phyloP scores from a whole-genome alignment of 805 yeast genomes.

The Ogataea minuta region DNA sequence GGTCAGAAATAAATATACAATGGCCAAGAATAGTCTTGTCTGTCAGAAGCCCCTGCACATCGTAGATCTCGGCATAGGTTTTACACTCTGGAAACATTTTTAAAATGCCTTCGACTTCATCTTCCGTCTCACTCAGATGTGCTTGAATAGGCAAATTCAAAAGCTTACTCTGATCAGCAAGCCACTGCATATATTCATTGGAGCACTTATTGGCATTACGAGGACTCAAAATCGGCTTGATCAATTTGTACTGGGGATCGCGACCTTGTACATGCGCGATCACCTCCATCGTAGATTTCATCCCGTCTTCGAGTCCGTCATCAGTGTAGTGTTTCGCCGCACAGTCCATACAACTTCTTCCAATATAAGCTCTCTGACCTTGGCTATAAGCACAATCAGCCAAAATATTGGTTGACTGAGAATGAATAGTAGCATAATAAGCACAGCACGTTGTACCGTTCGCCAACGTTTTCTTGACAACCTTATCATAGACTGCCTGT shows the following conservation, averaged over 20 bases:
- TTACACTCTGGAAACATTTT: constrained; percentile 67
- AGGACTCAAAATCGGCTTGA: constrained; percentile 80
- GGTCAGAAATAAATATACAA: constrained; percentile 66
- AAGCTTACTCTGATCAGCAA: constrained; percentile 34
- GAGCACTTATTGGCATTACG: constrained; percentile 88
- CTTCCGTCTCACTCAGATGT: constrained; percentile 73
- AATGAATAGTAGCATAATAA: constrained; percentile 55
- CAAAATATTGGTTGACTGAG: constrained; percentile 64
- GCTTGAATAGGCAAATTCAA: constrained; percentile 68
- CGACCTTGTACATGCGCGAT: constrained; percentile 49
- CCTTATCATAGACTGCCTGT: constrained; percentile 54
- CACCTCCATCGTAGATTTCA: constrained; percentile 48
- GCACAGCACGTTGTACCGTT: constrained; percentile 88
- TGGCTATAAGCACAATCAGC: constrained; percentile 60
- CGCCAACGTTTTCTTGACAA: constrained; percentile 59
- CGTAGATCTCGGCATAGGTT: constrained; percentile 72
- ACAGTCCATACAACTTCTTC: constrained; percentile 83
- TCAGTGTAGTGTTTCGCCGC: constrained; percentile 36
- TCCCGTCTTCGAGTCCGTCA: constrained; percentile 8
- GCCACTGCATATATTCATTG: constrained; percentile 51
- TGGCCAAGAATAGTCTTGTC: constrained; percentile 78
- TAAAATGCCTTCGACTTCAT: constrained; percentile 69
- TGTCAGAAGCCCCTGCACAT: constrained; percentile 53
- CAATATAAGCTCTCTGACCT: constrained; percentile 84
- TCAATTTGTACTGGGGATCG: constrained; percentile 48